Evolutionary conservation across 116 monocot genomes (phyloP), one percentile per base, ranked within the genome.

Genomic region (Trichopus zeylanicus): DNA sequence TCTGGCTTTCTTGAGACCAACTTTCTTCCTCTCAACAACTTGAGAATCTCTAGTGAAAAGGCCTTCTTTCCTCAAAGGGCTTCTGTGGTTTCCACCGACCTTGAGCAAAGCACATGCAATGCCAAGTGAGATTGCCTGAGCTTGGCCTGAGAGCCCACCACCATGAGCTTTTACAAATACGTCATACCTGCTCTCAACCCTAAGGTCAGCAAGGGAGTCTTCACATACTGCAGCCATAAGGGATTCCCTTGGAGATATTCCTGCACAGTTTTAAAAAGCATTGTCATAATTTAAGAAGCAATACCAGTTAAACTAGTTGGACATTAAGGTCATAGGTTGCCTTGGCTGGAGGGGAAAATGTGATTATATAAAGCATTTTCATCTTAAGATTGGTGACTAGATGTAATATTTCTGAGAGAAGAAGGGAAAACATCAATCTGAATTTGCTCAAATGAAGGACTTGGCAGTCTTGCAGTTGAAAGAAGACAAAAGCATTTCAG

Each of bases 211-310:
- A 95, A 66, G 7, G 94, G 90, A 27, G 78, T 78, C 53, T 64
- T 89, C 26, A 89, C 57, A 51, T 89, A 95, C 55, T 89, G 76
- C 46, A 95, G 60, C 86, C 80, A 95, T 53, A 86, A 53, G 35
- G 94, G 90, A 56, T 83, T 89, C 31, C 83, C 94, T 73, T 89
- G 94, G 6, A 94, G 75, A 70, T 94, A 94, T 62, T 94, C 94
- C 94, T 94, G 78, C 21, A 56, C 9, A 33, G 22, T 16, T 8
- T 4, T 35, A 34, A 13, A 13, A 37, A 37, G 5, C 12, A 37
- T n/a, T n/a, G n/a, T n/a, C n/a, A n/a, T n/a, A n/a, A n/a, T n/a
- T n/a, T n/a, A n/a, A n/a, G n/a, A n/a, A n/a, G n/a, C n/a, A n/a
- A n/a, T n/a, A n/a, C n/a, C n/a, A n/a, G n/a, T n/a, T n/a, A n/a